Base-by-base conservation (phyloP, 495 filamentous ascomycete genomes). In the Penicillium dipodomyicola region DNA sequence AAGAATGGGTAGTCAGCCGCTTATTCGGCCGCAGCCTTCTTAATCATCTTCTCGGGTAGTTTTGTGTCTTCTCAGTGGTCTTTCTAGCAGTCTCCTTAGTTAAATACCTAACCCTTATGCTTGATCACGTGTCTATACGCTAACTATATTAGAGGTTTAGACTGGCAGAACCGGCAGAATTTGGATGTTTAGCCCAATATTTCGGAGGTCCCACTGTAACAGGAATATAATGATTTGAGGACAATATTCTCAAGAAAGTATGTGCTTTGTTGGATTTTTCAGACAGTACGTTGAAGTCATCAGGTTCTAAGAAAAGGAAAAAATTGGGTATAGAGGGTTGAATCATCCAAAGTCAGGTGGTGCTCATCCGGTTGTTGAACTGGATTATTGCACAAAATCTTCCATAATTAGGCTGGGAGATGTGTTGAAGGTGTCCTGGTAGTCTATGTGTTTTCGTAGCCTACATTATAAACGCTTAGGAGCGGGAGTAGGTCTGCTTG, bases 401-500 rank as follows among this genome's bases (percentile, higher is more conserved):
- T 59, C 60, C 57, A 32, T 35, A 12, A 43, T 49, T 48, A 53
- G 29, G 55, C 59, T 65, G 61, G 57, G 60, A 40, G 50, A 54
- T 58, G 49, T 64, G 53, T 60, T 59, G 46, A 49, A 64, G 63
- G 56, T 52, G 39, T 41, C 35, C 59, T 64, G 56, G 43, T 63
- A 54, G 45, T 63, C 58, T 67, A 58, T 58, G 52, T 49, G 56
- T 61, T 35, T 57, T 50, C 42, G 37, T 44, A 33, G 41, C 40
- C 54, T 58, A 56, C n/a, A 40, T 19, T 59, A 32, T 48, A 9
- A 39, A 42, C 43, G 46, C 57, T 69, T 75, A 73, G 23, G 70
- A 69, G 59, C 68, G 67, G 53, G 77, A 65, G 77, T 92, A 94
- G 63, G 84, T 80, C 72, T 92, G 83, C 80, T 92, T 91, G 64